Evolutionary conservation across 2,329 filamentous ascomycete species (phyloP).

Genomic region (Volutella citrinella): DNA sequence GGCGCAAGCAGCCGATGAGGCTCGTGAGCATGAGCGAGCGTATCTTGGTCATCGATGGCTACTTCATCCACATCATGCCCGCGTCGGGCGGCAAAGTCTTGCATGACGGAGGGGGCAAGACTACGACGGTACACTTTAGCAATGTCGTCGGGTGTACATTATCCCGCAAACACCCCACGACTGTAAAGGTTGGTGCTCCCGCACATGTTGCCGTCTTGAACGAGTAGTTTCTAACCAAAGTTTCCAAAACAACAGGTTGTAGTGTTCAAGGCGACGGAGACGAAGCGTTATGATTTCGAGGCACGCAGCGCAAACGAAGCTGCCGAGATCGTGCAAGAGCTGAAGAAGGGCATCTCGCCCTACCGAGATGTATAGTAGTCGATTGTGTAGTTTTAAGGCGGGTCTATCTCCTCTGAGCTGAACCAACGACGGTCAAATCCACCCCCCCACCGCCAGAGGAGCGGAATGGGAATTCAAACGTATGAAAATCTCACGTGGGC

Average conservation of each 20-base stretch:
- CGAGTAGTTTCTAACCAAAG: constrained; percentile 11
- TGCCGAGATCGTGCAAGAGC: constrained; percentile 73
- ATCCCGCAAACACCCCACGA: constrained; percentile 73
- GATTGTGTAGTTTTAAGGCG: too few species aligned
- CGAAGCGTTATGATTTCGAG: constrained; percentile 83
- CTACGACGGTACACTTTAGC: constrained; percentile 78
- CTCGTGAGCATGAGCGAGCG: constrained; percentile 74
- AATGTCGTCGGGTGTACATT: constrained; percentile 82
- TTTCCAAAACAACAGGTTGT: constrained; percentile 47
- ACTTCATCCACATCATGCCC: constrained; percentile 84
- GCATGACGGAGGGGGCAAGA: constrained; percentile 64
- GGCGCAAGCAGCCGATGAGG: constrained; percentile 78
- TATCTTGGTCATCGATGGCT: constrained; percentile 75
- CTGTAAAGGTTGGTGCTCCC: constrained; percentile 64
- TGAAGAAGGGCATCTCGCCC: constrained; percentile 71
- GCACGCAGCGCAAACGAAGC: constrained; percentile 70
- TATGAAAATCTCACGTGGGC: too few species aligned
- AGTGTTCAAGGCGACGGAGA: constrained; percentile 73
- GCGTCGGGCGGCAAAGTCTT: constrained; percentile 63
- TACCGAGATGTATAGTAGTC: constrained; percentile 54
- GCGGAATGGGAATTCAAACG: too few species aligned
- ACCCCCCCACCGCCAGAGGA: too few species aligned
- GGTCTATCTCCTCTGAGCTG: too few species aligned
- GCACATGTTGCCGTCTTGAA: neutral
- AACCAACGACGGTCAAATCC: too few species aligned